These are phyloP conservation scores for Coemansia sp. DNA, from an alignment of 192 early-diverging fungal genomes.

Conservation along the genomic window DNA sequence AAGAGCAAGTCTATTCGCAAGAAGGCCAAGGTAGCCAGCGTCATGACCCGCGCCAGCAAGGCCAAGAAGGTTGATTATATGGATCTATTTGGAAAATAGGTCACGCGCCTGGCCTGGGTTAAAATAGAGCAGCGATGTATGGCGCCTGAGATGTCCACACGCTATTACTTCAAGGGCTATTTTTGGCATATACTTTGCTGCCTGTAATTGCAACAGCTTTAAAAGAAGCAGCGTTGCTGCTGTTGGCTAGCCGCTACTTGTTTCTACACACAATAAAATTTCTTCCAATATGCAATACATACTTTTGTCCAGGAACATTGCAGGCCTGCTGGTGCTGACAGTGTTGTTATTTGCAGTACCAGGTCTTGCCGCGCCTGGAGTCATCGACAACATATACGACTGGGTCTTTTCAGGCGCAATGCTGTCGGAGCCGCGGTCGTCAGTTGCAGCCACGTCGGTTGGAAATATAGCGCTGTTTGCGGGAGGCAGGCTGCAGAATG, in stretches of 20 bases:
- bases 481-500: slow-evolving; percentile 44
- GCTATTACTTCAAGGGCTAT: neutral
- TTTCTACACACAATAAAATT: neutral
- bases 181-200: neutral
- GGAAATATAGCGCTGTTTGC: slow-evolving; percentile 48
- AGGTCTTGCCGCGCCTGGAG: slow-evolving; percentile 1
- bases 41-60: neutral
- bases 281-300: neutral
- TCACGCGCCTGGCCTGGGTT: neutral
- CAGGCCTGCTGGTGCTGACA: neutral
- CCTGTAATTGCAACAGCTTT: neutral
- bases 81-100: slow-evolving; percentile 28
- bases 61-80: slow-evolving; percentile 26
- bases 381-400: slow-evolving; percentile 10
- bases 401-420: slow-evolving; percentile 39
- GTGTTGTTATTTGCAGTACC: neutral
- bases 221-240: neutral
- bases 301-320: neutral
- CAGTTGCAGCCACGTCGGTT: slow-evolving; percentile 32
- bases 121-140: neutral
- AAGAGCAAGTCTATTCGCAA: slow-evolving; percentile 24
- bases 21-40: slow-evolving; percentile 21
- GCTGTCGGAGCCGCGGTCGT: slow-evolving; percentile 40
- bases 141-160: neutral
- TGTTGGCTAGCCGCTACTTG: neutral